A percentile compares a stretch with the other conserved stretches of the same genome.
phyloP scores from a whole-genome alignment of 2,329 filamentous ascomycete genomes.

The Colletotrichum echinochloae region DNA sequence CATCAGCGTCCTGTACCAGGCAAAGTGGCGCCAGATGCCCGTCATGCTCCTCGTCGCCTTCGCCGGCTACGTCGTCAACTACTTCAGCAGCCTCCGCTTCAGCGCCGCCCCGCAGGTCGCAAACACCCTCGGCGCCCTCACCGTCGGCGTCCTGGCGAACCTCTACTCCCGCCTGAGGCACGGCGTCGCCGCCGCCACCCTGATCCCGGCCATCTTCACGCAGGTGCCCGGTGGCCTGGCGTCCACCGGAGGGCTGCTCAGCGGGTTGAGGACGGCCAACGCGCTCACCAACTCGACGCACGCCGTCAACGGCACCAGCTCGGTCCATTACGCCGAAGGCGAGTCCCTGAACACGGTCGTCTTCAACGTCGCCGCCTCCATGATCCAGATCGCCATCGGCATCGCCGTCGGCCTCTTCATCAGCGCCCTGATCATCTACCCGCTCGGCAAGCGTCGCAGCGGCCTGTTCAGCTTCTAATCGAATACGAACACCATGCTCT shows the following conservation, averaged over 20 bases:
- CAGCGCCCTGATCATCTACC: slow-evolving; percentile 62
- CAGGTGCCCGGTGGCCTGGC: slow-evolving; percentile 62
- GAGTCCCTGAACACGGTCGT: slow-evolving; percentile 51
- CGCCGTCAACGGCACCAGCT: slow-evolving; percentile 51
- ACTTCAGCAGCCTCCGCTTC: slow-evolving; percentile 75
- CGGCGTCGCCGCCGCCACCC: slow-evolving; percentile 61
- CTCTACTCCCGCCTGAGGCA: slow-evolving; percentile 74
- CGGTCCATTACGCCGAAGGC: slow-evolving; percentile 43
- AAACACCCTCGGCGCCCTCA: slow-evolving; percentile 81
- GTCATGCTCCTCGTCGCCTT: slow-evolving; percentile 81
- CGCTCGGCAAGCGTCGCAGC: slow-evolving; percentile 62
- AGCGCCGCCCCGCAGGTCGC: slow-evolving; percentile 78
- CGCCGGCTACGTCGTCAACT: slow-evolving; percentile 81
- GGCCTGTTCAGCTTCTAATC: slow-evolving; percentile 61
- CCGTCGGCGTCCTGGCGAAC: slow-evolving; percentile 82
- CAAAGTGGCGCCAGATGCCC: slow-evolving; percentile 83
- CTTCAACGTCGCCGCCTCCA: slow-evolving; percentile 60
- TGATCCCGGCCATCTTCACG: slow-evolving; percentile 62
- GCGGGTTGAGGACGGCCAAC: slow-evolving; percentile 59
- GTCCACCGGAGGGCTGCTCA: slow-evolving; percentile 59
- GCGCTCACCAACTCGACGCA: slow-evolving; percentile 54
- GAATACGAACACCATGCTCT: neutral
- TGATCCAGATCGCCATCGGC: slow-evolving; percentile 66
- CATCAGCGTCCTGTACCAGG: slow-evolving; percentile 82
- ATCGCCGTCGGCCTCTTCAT: slow-evolving; percentile 64